Evolutionary conservation across 1,139 yeast species (phyloP).

Genomic region (Blastobotrys buckinghamii): DNA sequence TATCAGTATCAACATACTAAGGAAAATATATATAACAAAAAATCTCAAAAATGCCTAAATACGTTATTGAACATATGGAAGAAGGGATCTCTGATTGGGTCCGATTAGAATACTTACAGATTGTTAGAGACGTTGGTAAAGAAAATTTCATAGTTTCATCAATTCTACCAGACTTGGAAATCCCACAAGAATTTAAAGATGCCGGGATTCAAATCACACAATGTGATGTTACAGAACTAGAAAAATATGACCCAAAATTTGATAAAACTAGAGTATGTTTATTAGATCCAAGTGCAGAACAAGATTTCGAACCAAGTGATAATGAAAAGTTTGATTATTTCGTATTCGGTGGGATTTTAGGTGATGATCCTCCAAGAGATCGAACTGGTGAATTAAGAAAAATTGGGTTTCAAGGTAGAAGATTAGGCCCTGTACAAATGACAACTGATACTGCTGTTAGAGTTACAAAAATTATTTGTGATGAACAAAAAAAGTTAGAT

Average conservation of each 20-base stretch:
- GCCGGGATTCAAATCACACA: constrained; percentile 81
- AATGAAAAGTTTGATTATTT: constrained; percentile 66
- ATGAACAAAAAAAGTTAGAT: constrained; percentile 51
- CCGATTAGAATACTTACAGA: constrained; percentile 74
- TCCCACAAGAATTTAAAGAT: constrained; percentile 51
- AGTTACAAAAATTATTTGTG: constrained; percentile 73
- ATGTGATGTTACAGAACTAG: constrained; percentile 53
- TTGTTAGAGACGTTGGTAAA: constrained; percentile 73
- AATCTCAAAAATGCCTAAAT: constrained; percentile 38
- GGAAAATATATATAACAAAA: background rate
- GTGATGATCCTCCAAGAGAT: constrained; percentile 95
- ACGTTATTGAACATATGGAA: constrained; percentile 96
- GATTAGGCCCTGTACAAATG: constrained; percentile 87
- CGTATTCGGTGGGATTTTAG: constrained; percentile 93
- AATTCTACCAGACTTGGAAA: constrained; percentile 52
- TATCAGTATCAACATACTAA: no score
- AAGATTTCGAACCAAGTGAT: constrained; percentile 70
- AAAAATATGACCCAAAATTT: constrained; percentile 37
- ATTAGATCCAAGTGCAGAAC: constrained; percentile 79
- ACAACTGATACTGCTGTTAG: constrained; percentile 96
- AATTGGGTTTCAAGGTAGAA: constrained; percentile 74
- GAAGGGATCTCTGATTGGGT: constrained; percentile 97
- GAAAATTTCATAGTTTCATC: constrained; percentile 75
- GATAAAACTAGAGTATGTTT: constrained; percentile 61
- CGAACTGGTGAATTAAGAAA: constrained; percentile 87